These are phyloP conservation scores for Rhodotorula mucilaginosa DNA, from an alignment of 1,284 basidiomycete genomes.

Conservation along the genomic window DNA sequence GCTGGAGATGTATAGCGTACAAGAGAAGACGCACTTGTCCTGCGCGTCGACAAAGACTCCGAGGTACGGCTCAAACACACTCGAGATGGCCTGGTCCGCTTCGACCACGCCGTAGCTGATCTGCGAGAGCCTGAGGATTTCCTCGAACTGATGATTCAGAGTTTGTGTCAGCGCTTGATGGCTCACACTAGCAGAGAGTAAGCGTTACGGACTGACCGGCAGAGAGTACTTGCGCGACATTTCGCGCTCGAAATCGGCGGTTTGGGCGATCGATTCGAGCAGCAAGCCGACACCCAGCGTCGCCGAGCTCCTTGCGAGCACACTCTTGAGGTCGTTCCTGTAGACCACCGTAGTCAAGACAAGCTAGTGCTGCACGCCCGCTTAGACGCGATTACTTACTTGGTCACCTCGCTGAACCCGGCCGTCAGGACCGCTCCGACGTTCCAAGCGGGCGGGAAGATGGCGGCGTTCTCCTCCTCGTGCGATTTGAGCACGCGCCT, in stretches of 20 bases:
- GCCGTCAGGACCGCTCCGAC: conserved; percentile 74
- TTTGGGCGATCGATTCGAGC: conserved; percentile 78
- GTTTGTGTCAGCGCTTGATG: neutral
- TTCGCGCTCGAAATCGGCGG: conserved; percentile 77
- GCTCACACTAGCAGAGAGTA: no score
- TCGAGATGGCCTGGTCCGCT: conserved; percentile 65
- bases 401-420: conserved; percentile 81
- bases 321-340: conserved; percentile 53
- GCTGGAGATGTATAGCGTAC: neutral
- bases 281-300: conserved; percentile 68
- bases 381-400: conserved; percentile 53
- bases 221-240: conserved; percentile 54
- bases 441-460: conserved; percentile 80
- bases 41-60: conserved; percentile 92
- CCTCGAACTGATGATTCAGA: conserved; percentile 48
- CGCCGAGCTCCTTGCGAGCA: conserved; percentile 44
- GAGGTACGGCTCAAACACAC: conserved; percentile 88
- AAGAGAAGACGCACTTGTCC: conserved; percentile 65
- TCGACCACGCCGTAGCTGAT: conserved; percentile 38
- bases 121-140: conserved; percentile 46
- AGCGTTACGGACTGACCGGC: conserved; percentile 57
- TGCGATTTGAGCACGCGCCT: conserved; percentile 81
- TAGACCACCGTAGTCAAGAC: neutral
- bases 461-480: conserved; percentile 63
- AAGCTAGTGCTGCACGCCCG: neutral